Base-by-base conservation (phyloP, 352 stramenopile species). In the Phytophthora sp. region DNA sequence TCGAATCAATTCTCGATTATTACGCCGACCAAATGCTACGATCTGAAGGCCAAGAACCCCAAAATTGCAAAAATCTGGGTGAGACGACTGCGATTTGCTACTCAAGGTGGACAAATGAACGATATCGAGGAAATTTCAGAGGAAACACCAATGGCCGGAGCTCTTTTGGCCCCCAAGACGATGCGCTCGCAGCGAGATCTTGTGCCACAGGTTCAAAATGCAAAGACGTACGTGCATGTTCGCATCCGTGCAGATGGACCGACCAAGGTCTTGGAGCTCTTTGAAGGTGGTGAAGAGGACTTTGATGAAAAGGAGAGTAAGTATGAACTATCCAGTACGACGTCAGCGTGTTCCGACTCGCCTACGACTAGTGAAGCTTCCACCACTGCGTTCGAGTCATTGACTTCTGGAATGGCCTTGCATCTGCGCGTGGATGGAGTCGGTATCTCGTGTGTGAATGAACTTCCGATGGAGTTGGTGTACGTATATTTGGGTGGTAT, bases 211-310 rank as follows among this genome's bases (percentile, higher is more conserved):
- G 73, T 91, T 33, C 84, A 93, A 61, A 83, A 88, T 27, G 86
- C 87, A 0, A 96, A 95, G 64, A 95, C 89, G 7, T 96, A 95
- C 45, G 86, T 96, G 9, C 77, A 92, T 38, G 79, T 95, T 62
- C 86, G 89, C 16, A 80, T 96, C 38, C 83, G 88, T 51, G 89
- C 90, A 26, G 90, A 97, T 69, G 90, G 90, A 1, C 86, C 89
- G 5, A 97, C 89, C 23, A 97, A 96, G 57, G 90, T 97, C 16
- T 68, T 97, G n/a, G 90, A 97, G 59, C 54, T 97, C 3, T 95
- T 87, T 57, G 89, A 97, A 83, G 89, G 87, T 47, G 86, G 86
- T 4, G 86, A 95, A 63, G 88, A 95, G 64, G 89, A 96, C 47
- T 89, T 86, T 42, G 88, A 94, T 39, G 88, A 93, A 52, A 89